Base-by-base conservation (phyloP, 306 rosid species). In the Lablab purpureus region DNA sequence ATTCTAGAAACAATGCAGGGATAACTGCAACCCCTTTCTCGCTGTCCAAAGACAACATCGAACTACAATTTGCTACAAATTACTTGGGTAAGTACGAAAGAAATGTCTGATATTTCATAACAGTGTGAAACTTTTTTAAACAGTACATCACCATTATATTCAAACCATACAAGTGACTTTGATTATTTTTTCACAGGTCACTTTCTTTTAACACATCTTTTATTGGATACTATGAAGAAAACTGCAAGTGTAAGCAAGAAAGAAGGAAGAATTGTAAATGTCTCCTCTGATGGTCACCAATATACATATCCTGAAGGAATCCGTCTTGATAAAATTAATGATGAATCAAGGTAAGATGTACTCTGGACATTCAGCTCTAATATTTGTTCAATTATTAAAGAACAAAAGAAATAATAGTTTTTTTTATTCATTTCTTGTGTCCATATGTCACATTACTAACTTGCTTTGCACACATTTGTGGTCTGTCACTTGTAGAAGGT, bases 41-140 rank as follows among this genome's bases (percentile, higher is more conserved):
- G 34, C 88, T 89, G 76, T 92, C 97, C 22, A 85, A 86, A 74
- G 97, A 94, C 86, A 87, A 89, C 54, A 88, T 92, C 70, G 99
- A 94, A 81, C 85, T 91, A 56, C 97, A 89, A 70, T 94, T 94
- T 80, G 97, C 97, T 3, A 94, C 97, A 21, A 94, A 92, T 83
- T 89, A 92, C 81, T 2, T 91, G 28, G 97, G 99, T 89, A 15
- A 0, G 19, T 47, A 79, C 10, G 84, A 69, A 2, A 54, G 71
- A 76, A 55, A 36, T 51, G 19, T 59, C 2, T 71, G 32, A 34
- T 70, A 34, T 71, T 60, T 66, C 7, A 2, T 32, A 13, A 62
- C 36, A 15, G 55, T 7, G 19, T 54, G 5, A 64, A 17, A 13
- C 21, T 43, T 65, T 66, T 30, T 10, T 6, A 6, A 0, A 40